Percentiles rank a stretch among this genome's conserved stretches.
phyloP scores from a whole-genome alignment of 139 green algal genomes.

The Closterium sp. region DNA sequence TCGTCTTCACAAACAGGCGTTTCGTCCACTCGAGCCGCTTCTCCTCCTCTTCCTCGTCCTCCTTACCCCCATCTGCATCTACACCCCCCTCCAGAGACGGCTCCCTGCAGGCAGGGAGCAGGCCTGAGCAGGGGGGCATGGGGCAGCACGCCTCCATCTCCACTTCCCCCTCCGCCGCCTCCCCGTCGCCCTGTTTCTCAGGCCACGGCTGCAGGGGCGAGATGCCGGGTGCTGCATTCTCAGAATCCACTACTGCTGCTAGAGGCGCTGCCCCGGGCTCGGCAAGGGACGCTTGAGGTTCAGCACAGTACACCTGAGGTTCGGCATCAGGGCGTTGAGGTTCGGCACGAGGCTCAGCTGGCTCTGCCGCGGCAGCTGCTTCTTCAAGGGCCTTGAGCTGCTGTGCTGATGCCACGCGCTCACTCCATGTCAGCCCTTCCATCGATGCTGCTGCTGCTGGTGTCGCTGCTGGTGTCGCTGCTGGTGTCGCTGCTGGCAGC shows the following conservation, averaged over 20 bases:
- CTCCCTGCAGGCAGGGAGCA: neutral
- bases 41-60: neutral
- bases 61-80: neutral
- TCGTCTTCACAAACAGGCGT: neutral
- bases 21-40: neutral
- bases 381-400: neutral
- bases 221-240: neutral
- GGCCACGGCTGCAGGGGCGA: neutral
- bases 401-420: neutral
- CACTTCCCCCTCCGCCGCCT: neutral
- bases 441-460: neutral
- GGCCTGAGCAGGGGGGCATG: neutral
- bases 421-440: neutral
- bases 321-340: neutral
- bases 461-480: neutral
- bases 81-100: neutral
- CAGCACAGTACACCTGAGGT: neutral
- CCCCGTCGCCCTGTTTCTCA: neutral
- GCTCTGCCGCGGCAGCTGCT: neutral
- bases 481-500: neutral
- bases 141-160: slow-evolving; percentile 3
- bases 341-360: neutral
- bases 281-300: neutral
- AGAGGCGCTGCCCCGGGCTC: neutral
- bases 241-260: neutral